Conservation (phyloP, 2,329 filamentous ascomycete species). For the Colletotrichum sidae region DNA sequence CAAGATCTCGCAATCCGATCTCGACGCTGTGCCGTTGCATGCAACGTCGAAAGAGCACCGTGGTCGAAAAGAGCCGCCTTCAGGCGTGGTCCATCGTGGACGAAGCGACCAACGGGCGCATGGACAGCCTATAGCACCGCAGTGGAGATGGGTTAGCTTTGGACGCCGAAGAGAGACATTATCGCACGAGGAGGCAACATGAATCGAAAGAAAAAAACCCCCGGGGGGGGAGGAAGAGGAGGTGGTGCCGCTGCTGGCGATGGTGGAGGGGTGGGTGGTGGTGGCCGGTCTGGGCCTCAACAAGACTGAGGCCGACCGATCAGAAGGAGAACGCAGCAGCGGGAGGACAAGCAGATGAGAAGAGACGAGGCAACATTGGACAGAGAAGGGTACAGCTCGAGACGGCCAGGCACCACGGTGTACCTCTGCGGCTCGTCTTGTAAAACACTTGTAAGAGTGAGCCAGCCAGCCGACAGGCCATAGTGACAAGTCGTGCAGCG, state of each 20-base stretch:
- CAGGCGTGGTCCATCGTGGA: conserved; percentile 26
- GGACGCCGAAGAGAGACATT: conserved; percentile 15
- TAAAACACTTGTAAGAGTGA: conserved; percentile 11
- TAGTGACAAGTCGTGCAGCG: conserved; percentile 33
- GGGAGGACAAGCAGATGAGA: background rate
- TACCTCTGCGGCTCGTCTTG: conserved; percentile 22
- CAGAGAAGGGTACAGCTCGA: conserved; percentile 20
- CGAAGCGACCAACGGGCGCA: conserved; percentile 15
- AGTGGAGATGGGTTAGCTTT: conserved; percentile 18
- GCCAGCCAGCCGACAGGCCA: conserved; percentile 15
- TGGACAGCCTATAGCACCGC: conserved; percentile 19
- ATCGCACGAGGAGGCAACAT: conserved; percentile 25
- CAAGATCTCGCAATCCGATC: conserved; percentile 24
- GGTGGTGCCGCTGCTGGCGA: conserved; percentile 1
- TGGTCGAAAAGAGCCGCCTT: conserved; percentile 11
- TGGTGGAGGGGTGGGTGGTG: conserved; percentile 13
- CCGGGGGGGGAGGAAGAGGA: background rate
- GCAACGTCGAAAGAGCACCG: conserved; percentile 13
- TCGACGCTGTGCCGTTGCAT: conserved; percentile 31
- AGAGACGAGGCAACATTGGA: conserved; percentile 33
- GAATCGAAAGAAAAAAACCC: conserved; percentile 2
- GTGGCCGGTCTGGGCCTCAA: conserved; percentile 30
- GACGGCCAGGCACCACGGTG: conserved; percentile 29
- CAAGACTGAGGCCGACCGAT: conserved; percentile 34
- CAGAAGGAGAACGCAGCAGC: conserved; percentile 10